Conservation (phyloP, 257 asterid genomes). For the Anisodus tanguticus region DNA sequence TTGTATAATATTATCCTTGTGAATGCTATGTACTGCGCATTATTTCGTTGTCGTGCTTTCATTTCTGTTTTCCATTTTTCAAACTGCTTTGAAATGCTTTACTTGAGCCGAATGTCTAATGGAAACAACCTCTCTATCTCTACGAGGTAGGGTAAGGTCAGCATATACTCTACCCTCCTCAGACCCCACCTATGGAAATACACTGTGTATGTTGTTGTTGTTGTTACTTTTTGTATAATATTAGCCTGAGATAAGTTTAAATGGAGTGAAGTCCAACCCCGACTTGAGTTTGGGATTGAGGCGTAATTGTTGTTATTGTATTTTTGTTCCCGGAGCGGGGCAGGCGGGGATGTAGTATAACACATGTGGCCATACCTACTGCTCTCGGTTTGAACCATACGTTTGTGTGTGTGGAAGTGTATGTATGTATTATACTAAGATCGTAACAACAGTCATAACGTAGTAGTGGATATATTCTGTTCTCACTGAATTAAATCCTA, state of each 20-base stretch:
- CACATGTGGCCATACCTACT: neutral
- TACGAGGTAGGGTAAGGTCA: no score
- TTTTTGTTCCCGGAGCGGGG: neutral
- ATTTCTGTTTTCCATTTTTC: no score
- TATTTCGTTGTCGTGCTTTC: no score
- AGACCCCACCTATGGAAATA: no score
- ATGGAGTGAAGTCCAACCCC: neutral
- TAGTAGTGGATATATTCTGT: neutral
- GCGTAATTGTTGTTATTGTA: neutral
- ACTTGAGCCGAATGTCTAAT: no score
- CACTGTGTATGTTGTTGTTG: no score
- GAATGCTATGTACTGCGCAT: no score
- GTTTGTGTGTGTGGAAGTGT: neutral
- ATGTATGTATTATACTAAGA: neutral
- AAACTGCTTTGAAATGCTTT: no score
- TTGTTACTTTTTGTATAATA: no score
- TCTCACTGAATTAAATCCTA: neutral
- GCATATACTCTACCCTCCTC: no score
- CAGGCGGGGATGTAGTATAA: neutral
- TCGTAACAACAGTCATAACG: neutral
- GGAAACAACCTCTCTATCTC: no score
- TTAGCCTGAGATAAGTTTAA: neutral
- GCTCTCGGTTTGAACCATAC: neutral
- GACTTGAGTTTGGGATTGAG: conserved; percentile 18
- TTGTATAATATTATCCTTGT: neutral